Evolutionary conservation across 2,329 filamentous ascomycete genomes (phyloP).

Genomic region (Colletotrichum sp.): DNA sequence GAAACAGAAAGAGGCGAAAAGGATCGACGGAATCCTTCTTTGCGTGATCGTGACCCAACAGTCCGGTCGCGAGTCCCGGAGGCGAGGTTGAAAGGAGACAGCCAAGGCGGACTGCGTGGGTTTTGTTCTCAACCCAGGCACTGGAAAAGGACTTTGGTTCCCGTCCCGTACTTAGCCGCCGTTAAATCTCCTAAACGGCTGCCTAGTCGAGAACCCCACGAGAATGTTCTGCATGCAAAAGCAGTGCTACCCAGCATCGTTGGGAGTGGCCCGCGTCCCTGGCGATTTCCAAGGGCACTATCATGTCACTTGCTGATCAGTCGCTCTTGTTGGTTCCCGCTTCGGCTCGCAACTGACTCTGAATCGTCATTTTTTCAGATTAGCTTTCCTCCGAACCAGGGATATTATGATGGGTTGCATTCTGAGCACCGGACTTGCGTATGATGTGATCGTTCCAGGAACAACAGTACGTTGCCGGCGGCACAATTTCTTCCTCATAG

Average conservation of each 20-base stretch:
- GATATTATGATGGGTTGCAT: background rate
- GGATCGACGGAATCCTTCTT: background rate
- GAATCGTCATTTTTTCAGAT: background rate
- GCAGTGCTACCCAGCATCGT: background rate
- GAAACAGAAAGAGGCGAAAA: background rate
- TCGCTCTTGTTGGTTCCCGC: background rate
- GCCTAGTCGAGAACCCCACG: background rate
- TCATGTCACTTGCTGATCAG: background rate
- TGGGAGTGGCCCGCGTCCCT: background rate
- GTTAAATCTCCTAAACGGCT: slow-evolving; percentile 1
- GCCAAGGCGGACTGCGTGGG: background rate
- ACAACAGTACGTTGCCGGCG: background rate
- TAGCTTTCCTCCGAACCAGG: background rate
- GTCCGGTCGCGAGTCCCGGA: background rate
- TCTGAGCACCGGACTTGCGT: background rate
- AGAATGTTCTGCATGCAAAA: background rate
- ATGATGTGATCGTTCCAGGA: background rate
- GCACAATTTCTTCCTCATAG: background rate
- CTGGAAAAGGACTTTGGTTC: background rate
- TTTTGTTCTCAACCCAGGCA: background rate
- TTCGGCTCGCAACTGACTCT: background rate
- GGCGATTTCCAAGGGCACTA: background rate
- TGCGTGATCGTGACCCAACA: slow-evolving; percentile 4
- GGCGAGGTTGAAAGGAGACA: background rate
- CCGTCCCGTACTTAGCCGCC: background rate